phyloP scores from a whole-genome alignment of 2,329 filamentous ascomycete genomes.

The Colletotrichum orbiculare region DNA sequence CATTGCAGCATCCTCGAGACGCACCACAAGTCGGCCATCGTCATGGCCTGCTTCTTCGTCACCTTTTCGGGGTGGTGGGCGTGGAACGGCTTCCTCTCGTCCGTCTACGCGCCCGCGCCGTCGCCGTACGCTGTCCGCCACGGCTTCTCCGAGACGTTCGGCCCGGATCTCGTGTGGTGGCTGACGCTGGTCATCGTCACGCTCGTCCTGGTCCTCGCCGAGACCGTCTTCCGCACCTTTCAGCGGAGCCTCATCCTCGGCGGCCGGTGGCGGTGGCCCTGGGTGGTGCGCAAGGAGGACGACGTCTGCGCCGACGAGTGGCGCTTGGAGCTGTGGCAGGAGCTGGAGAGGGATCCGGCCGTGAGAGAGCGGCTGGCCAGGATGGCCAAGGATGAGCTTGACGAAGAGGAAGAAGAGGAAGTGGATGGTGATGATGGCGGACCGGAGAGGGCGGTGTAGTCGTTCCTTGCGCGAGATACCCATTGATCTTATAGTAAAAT shows the following conservation, averaged over 20 bases:
- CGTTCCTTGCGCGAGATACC: constrained; percentile 29
- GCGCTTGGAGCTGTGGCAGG: constrained; percentile 68
- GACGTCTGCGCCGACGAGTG: constrained; percentile 55
- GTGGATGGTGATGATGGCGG: background rate
- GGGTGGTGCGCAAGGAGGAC: constrained; percentile 46
- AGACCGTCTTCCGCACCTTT: constrained; percentile 67
- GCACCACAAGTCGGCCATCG: constrained; percentile 77
- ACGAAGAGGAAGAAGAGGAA: constrained; percentile 35
- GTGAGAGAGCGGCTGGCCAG: constrained; percentile 55
- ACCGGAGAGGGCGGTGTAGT: constrained; percentile 5
- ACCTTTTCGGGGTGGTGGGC: constrained; percentile 74
- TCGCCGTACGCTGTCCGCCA: constrained; percentile 73
- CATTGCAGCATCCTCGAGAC: constrained; percentile 74
- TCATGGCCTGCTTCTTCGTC: constrained; percentile 67
- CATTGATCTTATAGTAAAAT: background rate
- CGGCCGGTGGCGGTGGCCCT: constrained; percentile 61
- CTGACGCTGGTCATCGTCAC: constrained; percentile 73
- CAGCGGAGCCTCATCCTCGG: constrained; percentile 59
- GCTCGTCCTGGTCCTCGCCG: constrained; percentile 69
- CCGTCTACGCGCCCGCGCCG: constrained; percentile 62
- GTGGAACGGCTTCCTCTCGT: constrained; percentile 80
- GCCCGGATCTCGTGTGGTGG: constrained; percentile 80
- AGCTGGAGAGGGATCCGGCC: constrained; percentile 63
- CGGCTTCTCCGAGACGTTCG: constrained; percentile 75
- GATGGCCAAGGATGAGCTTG: constrained; percentile 47